A percentile compares a stretch with the other conserved stretches of the same genome.
phyloP scores from a whole-genome alignment of 805 yeast genomes.

The Kodamaea lidongshanica region DNA sequence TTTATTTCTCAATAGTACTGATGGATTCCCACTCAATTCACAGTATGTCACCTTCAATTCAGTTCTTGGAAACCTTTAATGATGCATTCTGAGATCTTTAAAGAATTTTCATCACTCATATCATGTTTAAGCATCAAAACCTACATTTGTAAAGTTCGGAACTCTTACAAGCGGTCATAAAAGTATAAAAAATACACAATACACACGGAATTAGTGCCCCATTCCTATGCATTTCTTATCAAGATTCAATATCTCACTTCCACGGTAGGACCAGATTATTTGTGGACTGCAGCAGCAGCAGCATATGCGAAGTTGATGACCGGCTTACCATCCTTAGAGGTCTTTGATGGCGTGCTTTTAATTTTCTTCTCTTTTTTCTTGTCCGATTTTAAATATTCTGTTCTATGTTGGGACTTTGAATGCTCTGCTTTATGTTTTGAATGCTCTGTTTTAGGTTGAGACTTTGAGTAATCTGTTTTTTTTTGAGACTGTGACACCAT shows the following conservation, averaged over 20 bases:
- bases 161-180: neutral
- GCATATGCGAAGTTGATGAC: conserved; percentile 38
- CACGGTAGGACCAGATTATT: too few relatives aligned
- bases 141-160: neutral
- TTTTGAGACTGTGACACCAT: conserved; percentile 18
- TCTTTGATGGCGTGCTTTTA: conserved; percentile 2
- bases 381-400: neutral
- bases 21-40: too few relatives aligned
- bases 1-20: too few relatives aligned
- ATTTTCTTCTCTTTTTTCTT: conserved; percentile 3
- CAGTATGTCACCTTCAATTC: too few relatives aligned
- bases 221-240: neutral
- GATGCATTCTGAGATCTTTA: too few relatives aligned
- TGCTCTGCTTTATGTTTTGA: neutral
- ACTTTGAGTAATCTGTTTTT: neutral
- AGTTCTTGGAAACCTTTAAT: too few relatives aligned
- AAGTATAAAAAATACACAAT: conserved; percentile 1
- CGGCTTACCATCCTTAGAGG: conserved; percentile 6
- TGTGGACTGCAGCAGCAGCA: conserved; percentile 42
- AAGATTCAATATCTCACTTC: too few relatives aligned
- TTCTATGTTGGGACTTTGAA: neutral
- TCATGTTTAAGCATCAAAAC: too few relatives aligned
- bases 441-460: neutral
- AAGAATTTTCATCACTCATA: too few relatives aligned
- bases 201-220: neutral